phyloP scores from a whole-genome alignment of 192 early-diverging fungal genomes.

The Diversispora eburnea region DNA sequence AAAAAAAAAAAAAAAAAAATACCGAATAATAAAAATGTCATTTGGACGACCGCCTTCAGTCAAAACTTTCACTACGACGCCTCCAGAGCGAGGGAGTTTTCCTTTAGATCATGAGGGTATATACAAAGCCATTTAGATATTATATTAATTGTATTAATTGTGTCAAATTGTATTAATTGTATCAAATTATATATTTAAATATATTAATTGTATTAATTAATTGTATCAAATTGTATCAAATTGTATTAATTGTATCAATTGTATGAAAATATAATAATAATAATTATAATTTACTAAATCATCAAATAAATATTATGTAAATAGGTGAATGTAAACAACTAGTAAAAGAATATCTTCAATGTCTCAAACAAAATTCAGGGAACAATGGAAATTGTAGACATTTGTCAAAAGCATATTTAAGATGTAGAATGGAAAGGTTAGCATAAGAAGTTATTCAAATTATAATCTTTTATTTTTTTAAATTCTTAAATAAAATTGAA shows the following conservation, averaged over 20 bases:
- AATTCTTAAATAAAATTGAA: not conserved
- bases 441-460: not conserved
- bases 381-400: constrained; percentile 67
- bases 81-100: constrained; percentile 87
- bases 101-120: constrained; percentile 81
- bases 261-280: no score
- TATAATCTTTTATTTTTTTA: constrained; percentile 4
- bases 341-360: constrained; percentile 79
- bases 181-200: no score
- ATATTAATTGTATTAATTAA: no score
- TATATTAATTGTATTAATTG: not conserved
- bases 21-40: constrained; percentile 51
- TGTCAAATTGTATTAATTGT: no score
- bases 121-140: not conserved
- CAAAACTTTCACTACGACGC: constrained; percentile 56
- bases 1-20: not conserved
- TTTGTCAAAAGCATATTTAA: constrained; percentile 75
- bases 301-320: no score
- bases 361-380: constrained; percentile 69
- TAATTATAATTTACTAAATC: no score
- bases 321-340: constrained; percentile 74
- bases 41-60: constrained; percentile 71
- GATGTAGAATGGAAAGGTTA: constrained; percentile 90
- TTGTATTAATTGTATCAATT: no score
- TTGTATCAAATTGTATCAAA: no score